These are phyloP conservation scores for Plenodomus biglobosus DNA, from an alignment of 2,329 filamentous ascomycete species.

Conservation along the genomic window DNA sequence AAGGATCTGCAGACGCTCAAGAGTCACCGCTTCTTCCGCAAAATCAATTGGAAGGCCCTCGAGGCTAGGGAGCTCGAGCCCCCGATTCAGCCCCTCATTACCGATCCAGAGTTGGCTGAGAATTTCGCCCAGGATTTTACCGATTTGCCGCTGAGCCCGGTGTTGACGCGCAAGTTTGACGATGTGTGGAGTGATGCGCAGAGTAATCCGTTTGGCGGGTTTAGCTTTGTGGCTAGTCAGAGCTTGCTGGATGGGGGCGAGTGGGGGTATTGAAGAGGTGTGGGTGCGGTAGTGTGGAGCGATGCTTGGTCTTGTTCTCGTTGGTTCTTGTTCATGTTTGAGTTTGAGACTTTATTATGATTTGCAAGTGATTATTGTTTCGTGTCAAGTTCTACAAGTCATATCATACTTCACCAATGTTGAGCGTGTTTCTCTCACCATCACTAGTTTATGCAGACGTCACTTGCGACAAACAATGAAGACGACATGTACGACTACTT, in stretches of 20 bases:
- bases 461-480: too few relatives aligned
- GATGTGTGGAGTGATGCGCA: constrained; percentile 35
- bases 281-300: background rate
- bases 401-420: too few relatives aligned
- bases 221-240: constrained; percentile 56
- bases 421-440: too few relatives aligned
- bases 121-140: constrained; percentile 97
- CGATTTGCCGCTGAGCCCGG: constrained; percentile 75
- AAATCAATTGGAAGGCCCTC: constrained; percentile 91
- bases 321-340: background rate
- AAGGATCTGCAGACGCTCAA: constrained; percentile 86
- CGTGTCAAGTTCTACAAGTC: too few relatives aligned
- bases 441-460: too few relatives aligned
- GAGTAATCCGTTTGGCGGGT: constrained; percentile 55
- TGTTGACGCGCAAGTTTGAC: constrained; percentile 45
- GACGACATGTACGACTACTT: too few relatives aligned
- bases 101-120: constrained; percentile 92
- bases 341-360: background rate
- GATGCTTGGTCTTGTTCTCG: background rate
- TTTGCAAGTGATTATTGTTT: too few relatives aligned
- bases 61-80: constrained; percentile 80
- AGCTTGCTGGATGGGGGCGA: constrained; percentile 50
- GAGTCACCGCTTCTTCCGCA: constrained; percentile 93
- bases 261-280: constrained; percentile 39
- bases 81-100: constrained; percentile 90